A percentile compares a stretch with the other conserved stretches of the same genome.
Conservation (phyloP, 768 basidiomycete genomes). For the Tephrocybe sp. region DNA sequence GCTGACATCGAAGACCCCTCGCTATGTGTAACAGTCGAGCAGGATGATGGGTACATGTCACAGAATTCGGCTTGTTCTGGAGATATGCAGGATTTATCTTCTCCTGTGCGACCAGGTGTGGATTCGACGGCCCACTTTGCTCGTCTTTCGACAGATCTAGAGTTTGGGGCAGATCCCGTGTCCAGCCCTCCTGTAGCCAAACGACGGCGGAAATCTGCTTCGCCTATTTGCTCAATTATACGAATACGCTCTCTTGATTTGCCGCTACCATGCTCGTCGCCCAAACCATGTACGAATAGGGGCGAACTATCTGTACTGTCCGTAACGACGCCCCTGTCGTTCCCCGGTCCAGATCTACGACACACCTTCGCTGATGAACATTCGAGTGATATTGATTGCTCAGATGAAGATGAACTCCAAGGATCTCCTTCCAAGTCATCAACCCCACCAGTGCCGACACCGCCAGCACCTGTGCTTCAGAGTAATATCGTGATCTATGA, state of each 20-base stretch:
- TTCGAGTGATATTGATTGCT: constrained; percentile 43
- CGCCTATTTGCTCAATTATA: constrained; percentile 4
- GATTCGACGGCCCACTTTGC: constrained; percentile 14
- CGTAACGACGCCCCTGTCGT: constrained; percentile 1
- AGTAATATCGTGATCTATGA: constrained; percentile 23
- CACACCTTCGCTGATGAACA: constrained; percentile 40
- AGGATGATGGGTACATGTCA: constrained; percentile 85
- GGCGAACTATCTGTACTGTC: background rate
- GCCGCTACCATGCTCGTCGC: constrained; percentile 7
- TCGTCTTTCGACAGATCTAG: constrained; percentile 27
- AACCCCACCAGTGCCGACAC: constrained; percentile 33
- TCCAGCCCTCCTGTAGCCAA: constrained; percentile 40
- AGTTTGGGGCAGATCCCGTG: constrained; percentile 51
- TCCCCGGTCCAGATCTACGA: constrained; percentile 42
- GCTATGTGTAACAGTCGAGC: constrained; percentile 46
- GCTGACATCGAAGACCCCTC: constrained; percentile 39
- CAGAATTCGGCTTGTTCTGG: constrained; percentile 54
- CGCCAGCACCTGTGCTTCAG: constrained; percentile 27
- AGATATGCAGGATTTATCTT: constrained; percentile 66
- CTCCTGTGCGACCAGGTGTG: constrained; percentile 41
- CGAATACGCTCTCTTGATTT: constrained; percentile 16
- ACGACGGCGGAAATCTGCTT: constrained; percentile 5
- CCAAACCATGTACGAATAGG: background rate
- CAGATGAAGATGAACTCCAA: constrained; percentile 26
- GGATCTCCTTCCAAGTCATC: constrained; percentile 21